A percentile compares a stretch with the other conserved stretches of the same genome.
Evolutionary conservation across 2,329 filamentous ascomycete species (phyloP).

Genomic region (Cercospora nicotianae): DNA sequence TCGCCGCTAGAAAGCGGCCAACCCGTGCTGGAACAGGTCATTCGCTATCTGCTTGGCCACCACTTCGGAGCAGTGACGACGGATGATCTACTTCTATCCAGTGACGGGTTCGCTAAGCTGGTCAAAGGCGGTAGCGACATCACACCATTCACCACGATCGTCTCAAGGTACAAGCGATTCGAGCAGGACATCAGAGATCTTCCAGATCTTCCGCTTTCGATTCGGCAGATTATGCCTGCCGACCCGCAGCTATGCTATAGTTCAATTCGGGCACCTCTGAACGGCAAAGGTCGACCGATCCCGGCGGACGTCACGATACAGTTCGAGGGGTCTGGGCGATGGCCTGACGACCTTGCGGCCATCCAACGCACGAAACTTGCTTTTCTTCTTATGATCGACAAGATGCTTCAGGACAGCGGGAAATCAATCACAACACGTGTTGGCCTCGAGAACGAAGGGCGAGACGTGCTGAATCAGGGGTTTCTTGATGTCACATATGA

Average conservation of each 20-base stretch:
- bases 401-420: constrained; percentile 65
- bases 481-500: constrained; percentile 81
- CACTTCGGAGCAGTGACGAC: constrained; percentile 65
- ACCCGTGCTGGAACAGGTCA: constrained; percentile 76
- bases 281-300: constrained; percentile 49
- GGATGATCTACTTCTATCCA: constrained; percentile 44
- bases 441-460: constrained; percentile 74
- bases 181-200: constrained; percentile 75
- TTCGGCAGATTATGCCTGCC: constrained; percentile 75
- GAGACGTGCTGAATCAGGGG: constrained; percentile 70
- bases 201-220: constrained; percentile 81
- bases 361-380: constrained; percentile 94
- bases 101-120: constrained; percentile 49
- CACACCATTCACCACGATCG: constrained; percentile 65
- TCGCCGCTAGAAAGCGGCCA: constrained; percentile 55
- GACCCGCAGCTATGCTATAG: constrained; percentile 73
- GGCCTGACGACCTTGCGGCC: constrained; percentile 87
- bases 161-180: constrained; percentile 68
- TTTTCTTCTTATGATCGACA: constrained; percentile 72
- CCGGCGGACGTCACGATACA: constrained; percentile 81
- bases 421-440: constrained; percentile 65
- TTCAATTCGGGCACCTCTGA: constrained; percentile 57
- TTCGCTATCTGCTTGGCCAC: constrained; percentile 66
- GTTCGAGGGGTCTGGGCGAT: constrained; percentile 89
- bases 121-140: constrained; percentile 43